Evolutionary conservation across 2,329 filamentous ascomycete species (phyloP).

Genomic region (Pseudohalonectria lignicola): DNA sequence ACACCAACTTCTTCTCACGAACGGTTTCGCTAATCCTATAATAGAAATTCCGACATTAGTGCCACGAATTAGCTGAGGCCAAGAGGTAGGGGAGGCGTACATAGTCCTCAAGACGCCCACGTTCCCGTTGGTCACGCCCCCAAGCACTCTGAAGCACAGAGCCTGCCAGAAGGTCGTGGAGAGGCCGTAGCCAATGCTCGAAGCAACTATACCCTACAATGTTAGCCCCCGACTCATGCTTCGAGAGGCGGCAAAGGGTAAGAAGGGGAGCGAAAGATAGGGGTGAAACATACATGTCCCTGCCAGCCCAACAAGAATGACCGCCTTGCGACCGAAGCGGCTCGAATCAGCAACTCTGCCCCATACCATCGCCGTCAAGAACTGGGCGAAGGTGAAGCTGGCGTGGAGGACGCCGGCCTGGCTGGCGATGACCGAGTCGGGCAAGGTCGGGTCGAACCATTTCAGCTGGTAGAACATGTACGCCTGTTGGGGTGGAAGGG

Average conservation of each 20-base stretch:
- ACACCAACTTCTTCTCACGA: constrained; percentile 27
- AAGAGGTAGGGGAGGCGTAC: too few species aligned
- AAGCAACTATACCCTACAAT: constrained; percentile 32
- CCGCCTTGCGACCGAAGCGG: constrained; percentile 60
- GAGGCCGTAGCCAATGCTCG: constrained; percentile 61
- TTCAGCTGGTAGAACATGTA: constrained; percentile 88
- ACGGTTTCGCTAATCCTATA: constrained; percentile 31
- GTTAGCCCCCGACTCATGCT: too few species aligned
- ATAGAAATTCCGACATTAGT: not conserved
- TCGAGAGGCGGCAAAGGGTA: not conserved
- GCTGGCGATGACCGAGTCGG: constrained; percentile 56
- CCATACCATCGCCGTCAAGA: constrained; percentile 75
- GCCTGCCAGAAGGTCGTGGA: constrained; percentile 51
- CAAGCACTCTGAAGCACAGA: constrained; percentile 51
- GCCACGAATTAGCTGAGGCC: too few species aligned
- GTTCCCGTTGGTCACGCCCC: constrained; percentile 62
- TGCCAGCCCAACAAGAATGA: constrained; percentile 64
- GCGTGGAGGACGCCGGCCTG: constrained; percentile 72
- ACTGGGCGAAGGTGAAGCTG: constrained; percentile 73
- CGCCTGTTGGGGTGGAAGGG: too few species aligned
- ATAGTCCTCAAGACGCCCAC: constrained; percentile 66
- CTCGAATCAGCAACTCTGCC: constrained; percentile 57
- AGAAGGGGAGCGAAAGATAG: not conserved
- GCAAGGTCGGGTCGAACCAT: constrained; percentile 50
- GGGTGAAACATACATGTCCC: constrained; percentile 40